Conservation (phyloP, 2,329 filamentous ascomycete genomes). For the Cordyceps cateniannulata region DNA sequence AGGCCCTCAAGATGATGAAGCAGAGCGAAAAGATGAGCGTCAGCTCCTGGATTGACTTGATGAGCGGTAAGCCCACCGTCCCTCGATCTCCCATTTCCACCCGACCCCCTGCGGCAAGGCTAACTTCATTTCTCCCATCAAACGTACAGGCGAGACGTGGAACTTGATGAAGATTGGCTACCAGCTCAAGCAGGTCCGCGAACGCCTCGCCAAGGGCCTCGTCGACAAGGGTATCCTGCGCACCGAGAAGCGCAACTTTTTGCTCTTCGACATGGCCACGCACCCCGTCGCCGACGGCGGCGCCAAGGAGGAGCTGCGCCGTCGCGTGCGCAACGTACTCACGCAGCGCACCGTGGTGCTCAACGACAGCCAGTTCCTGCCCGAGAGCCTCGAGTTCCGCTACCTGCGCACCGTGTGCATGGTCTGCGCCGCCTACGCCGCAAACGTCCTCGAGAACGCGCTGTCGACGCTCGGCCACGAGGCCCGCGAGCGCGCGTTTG, state of each 20-base stretch:
- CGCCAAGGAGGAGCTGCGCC: constrained; percentile 94
- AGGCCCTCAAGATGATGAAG: constrained; percentile 99
- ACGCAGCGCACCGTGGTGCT: constrained; percentile 93
- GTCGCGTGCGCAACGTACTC: constrained; percentile 84
- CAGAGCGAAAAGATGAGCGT: constrained; percentile 99
- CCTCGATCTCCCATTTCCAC: background rate
- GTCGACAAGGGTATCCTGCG: constrained; percentile 98
- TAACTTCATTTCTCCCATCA: background rate
- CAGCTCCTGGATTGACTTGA: constrained; percentile 95
- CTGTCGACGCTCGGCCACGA: constrained; percentile 90
- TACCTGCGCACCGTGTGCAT: constrained; percentile 88
- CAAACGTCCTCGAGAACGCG: constrained; percentile 98
- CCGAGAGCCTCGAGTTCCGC: constrained; percentile 89
- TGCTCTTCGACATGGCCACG: constrained; percentile 99
- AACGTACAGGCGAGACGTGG: constrained; percentile 82
- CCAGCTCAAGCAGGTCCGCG: constrained; percentile 97
- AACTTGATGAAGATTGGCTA: constrained; percentile 99
- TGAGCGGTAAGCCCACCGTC: constrained; percentile 70
- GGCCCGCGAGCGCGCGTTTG: constrained; percentile 87
- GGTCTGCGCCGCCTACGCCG: constrained; percentile 96
- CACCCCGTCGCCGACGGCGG: constrained; percentile 94
- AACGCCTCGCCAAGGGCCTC: constrained; percentile 91
- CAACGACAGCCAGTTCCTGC: constrained; percentile 78
- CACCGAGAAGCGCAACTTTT: constrained; percentile 98
- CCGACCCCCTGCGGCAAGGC: constrained; percentile 15